These are phyloP conservation scores for Furcasterigmium sp. DNA, from an alignment of 2,329 filamentous ascomycete species.

Conservation along the genomic window DNA sequence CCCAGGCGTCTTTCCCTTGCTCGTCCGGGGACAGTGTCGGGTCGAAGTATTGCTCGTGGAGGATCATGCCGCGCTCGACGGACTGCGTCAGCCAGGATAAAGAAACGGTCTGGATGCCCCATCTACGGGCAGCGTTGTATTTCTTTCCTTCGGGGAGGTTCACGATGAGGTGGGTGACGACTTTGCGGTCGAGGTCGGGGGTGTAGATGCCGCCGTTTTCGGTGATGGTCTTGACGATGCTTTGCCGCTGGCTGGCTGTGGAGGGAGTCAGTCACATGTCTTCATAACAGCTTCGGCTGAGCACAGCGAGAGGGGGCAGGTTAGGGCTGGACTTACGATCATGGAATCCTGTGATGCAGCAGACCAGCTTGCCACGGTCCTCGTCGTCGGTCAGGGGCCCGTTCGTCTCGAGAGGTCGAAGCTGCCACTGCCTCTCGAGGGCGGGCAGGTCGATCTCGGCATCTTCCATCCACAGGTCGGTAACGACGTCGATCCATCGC, in stretches of 20 bases:
- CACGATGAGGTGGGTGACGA: slow-evolving; percentile 82
- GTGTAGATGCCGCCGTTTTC: slow-evolving; percentile 78
- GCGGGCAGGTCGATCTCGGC: slow-evolving; percentile 66
- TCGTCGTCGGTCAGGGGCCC: slow-evolving; percentile 32
- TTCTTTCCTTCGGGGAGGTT: slow-evolving; percentile 78
- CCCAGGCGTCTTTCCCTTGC: slow-evolving; percentile 75
- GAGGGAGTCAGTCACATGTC: too few relatives aligned
- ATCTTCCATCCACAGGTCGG: slow-evolving; percentile 74
- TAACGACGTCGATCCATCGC: slow-evolving; percentile 80
- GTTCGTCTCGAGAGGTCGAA: slow-evolving; percentile 57
- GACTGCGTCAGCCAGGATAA: slow-evolving; percentile 83
- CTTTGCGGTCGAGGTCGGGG: slow-evolving; percentile 74
- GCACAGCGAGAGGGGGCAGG: not conserved
- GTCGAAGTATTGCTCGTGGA: slow-evolving; percentile 83
- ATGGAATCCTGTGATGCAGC: slow-evolving; percentile 54
- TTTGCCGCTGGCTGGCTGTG: slow-evolving; percentile 58
- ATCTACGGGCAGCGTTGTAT: slow-evolving; percentile 79
- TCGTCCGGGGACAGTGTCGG: slow-evolving; percentile 63
- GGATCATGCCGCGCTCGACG: slow-evolving; percentile 77
- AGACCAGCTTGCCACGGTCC: slow-evolving; percentile 36
- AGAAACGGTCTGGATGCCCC: slow-evolving; percentile 75
- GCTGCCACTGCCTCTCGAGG: slow-evolving; percentile 61
- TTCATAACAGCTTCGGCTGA: slow-evolving; percentile 11
- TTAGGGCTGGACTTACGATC: slow-evolving; percentile 29
- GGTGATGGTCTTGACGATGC: slow-evolving; percentile 62